phyloP scores from a whole-genome alignment of 83 land plant genomes.

The Picea engelmannii region DNA sequence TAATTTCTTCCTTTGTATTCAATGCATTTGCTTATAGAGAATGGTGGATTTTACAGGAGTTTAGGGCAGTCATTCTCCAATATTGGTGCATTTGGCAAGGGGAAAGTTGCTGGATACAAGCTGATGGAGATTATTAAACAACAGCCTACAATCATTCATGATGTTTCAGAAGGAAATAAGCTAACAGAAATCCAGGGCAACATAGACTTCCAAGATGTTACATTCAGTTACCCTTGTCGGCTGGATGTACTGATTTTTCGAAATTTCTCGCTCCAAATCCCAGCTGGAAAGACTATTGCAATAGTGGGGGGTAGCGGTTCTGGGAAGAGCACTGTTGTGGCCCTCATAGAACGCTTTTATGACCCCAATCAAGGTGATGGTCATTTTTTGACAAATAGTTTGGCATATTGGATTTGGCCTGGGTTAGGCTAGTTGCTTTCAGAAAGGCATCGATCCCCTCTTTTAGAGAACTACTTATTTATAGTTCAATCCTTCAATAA shows the following conservation, averaged over 20 bases:
- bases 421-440: too few relatives aligned
- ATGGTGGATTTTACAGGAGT: constrained; percentile 48
- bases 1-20: not conserved
- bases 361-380: constrained; percentile 77
- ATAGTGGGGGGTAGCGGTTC: constrained; percentile 91
- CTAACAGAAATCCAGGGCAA: constrained; percentile 64
- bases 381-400: not conserved
- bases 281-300: constrained; percentile 84
- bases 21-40: not conserved
- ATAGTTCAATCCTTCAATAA: too few relatives aligned
- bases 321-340: constrained; percentile 85
- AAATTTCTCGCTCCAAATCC: constrained; percentile 67
- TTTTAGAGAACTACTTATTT: too few relatives aligned
- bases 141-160: constrained; percentile 57
- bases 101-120: constrained; percentile 77
- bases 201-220: constrained; percentile 72
- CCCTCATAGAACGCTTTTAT: constrained; percentile 82
- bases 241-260: constrained; percentile 74
- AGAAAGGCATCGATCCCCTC: too few relatives aligned
- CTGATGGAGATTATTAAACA: constrained; percentile 74
- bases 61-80: constrained; percentile 81
- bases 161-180: constrained; percentile 46
- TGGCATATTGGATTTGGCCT: not conserved
- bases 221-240: constrained; percentile 84
- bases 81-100: constrained; percentile 82